Evolutionary conservation across 345 rosid genomes (phyloP), one percentile per base, ranked within the genome.

Genomic region (Luvunga scandens): DNA sequence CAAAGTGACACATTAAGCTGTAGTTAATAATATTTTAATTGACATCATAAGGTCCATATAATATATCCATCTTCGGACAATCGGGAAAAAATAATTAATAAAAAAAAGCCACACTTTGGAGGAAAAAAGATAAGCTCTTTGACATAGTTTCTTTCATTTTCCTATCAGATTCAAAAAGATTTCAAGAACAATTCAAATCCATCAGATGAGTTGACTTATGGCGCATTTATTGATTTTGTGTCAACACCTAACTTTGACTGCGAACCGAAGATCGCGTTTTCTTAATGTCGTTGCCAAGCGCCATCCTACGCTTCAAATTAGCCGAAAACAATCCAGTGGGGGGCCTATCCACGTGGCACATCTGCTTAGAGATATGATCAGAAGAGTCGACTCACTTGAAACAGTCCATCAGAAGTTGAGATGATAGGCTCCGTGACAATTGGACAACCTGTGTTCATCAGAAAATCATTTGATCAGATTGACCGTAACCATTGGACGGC

Each of bases 181-280:
- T 55, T 69, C 7, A 12, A 53, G 27, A 45, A 61, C 55, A 68
- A 25, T 76, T 76, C 79, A 76, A 55, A 76, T 50, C 31, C 28
- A 28, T 0, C 7, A 21, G 0, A 31, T 31, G 74, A 59, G 79
- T 80, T 80, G 83, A 75, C 77, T 73, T 80, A 59, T 30, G 48
- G 13, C 0, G 0, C 56, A 7, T 27, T 69, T 16, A 63, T 66
- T 1, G 7, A 2, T 16, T 16, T 53, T 16, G 21, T 21, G 6
- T 63, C 50, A 2, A 24, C 79, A 74, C 79, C 83, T 45, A 78
- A 77, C 77, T 30, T 70, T 70, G 77, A 77, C 83, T 31, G 24
- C 3, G 9, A 1, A 1, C 50, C 50, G 18, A 2, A 0, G 50
- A 45, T 45, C 18, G 5, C 50, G 50, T 45, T 12, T 2, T 45